Base-by-base conservation (phyloP, 1,284 basidiomycete species). In the Apiotrichum akiyoshidainum region DNA sequence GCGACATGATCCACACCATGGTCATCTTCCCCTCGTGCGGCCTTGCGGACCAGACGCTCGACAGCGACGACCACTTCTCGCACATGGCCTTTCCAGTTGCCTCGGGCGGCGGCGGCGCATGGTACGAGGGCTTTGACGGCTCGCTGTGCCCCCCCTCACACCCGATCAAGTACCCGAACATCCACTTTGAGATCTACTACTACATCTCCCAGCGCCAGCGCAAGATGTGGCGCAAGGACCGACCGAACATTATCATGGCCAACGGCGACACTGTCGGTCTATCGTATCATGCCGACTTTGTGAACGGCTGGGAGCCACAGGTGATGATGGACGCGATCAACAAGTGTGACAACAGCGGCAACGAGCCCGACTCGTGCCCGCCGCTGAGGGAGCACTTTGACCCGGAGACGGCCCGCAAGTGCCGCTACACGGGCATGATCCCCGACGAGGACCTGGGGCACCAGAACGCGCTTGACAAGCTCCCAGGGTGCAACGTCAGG, bases 221-320 rank as follows among this genome's bases (percentile, higher is more conserved):
- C 5, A 14, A 41, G n/a, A 39, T 40, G 22, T 55, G 54, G 54
- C 35, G 33, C 37, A 41, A 31, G 37, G 21, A 61, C 33, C 35
- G 9, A 26, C 22, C 17, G 34, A 52, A 45, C 45, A 39, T 58
- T 22, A 58, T 62, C 46, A 44, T 55, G 46, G 49, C 78, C 33
- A 77, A 76, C 58, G 78, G 78, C 47, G 78, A 79, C 58, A 71
- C 71, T 2, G 75, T 73, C 53, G 78, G 76, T 46, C 70, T 71
- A 55, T 72, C 73, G 52, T 65, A 74, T 55, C 78, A 79, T 67
- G 77, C 68, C 51, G 78, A 78, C 66, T 79, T 78, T 60, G 45
- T 73, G 52, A 72, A 72, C 57, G 77, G 78, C 42, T 77, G 76
- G 78, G 69, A 73, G 5, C 66, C 68, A 42, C 68, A 71, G 48